Evolutionary conservation across 2,329 filamentous ascomycete genomes (phyloP).

Genomic region (Arthrobotrys sinensis): DNA sequence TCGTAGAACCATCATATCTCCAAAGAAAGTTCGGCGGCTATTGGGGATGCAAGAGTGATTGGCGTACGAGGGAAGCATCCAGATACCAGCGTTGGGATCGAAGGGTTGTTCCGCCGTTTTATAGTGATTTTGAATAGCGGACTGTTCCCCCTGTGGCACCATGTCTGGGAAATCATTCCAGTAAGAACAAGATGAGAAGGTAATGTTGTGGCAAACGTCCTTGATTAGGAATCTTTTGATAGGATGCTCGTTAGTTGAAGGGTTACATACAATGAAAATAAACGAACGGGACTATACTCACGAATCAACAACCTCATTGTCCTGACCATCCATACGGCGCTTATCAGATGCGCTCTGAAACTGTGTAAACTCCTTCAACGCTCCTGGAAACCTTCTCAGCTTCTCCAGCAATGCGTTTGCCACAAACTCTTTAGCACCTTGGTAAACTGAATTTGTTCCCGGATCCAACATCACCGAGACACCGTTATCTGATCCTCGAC

Average conservation of each 20-base stretch:
- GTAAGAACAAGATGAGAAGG: constrained; percentile 41
- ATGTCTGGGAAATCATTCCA: constrained; percentile 45
- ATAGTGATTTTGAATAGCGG: background rate
- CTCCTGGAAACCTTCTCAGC: constrained; percentile 9
- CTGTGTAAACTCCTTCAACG: constrained; percentile 12
- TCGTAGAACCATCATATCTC: constrained; percentile 55
- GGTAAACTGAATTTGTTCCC: background rate
- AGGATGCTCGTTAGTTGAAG: background rate
- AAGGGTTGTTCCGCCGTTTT: constrained; percentile 31
- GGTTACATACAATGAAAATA: too few species aligned
- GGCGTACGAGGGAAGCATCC: constrained; percentile 49
- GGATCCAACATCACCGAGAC: constrained; percentile 16
- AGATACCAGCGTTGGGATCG: constrained; percentile 51
- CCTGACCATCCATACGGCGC: background rate
- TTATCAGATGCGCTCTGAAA: constrained; percentile 3
- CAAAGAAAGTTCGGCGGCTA: constrained; percentile 29
- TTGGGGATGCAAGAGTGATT: constrained; percentile 56
- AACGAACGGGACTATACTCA: constrained; percentile 1
- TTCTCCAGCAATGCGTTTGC: constrained; percentile 16
- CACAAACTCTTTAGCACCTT: constrained; percentile 10
- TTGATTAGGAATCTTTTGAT: constrained; percentile 34
- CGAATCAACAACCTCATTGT: constrained; percentile 24
- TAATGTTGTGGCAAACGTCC: constrained; percentile 32
- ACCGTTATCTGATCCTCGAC: constrained; percentile 33
- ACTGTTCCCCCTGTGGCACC: background rate